Percentiles rank a stretch among this genome's conserved stretches.
Evolutionary conservation across 148 eudicot species (phyloP).

Genomic region (Linanthus parryae): DNA sequence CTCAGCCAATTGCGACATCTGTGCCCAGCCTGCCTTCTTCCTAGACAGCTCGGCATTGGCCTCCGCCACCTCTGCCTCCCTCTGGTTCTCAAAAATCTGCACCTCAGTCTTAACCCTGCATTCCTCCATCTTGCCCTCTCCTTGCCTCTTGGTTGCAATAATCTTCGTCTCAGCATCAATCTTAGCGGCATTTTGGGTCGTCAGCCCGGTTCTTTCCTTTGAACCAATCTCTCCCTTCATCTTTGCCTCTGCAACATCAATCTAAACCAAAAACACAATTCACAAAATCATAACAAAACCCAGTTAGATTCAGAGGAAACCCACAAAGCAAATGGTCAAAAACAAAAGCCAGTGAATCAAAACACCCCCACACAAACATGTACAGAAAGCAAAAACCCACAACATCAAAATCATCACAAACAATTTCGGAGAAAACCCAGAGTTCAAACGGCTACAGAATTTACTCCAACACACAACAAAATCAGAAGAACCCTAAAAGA

Average conservation of each 20-base stretch:
- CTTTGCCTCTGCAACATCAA: slow-evolving; percentile 8
- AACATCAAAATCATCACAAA: too few species aligned
- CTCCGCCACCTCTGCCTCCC: slow-evolving; percentile 9
- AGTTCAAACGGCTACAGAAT: too few species aligned
- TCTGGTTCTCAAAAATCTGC: neutral
- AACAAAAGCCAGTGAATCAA: too few species aligned
- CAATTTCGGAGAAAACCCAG: too few species aligned
- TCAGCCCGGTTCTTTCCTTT: slow-evolving; percentile 6
- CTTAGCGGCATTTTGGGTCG: slow-evolving; percentile 4
- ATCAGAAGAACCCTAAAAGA: too few species aligned
- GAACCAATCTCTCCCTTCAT: slow-evolving; percentile 6
- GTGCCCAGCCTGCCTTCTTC: slow-evolving; percentile 2
- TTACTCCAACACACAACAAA: too few species aligned
- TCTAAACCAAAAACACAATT: too few species aligned
- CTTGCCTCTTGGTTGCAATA: slow-evolving; percentile 1
- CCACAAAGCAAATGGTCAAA: too few species aligned
- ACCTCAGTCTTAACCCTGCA: slow-evolving; percentile 3
- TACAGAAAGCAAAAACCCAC: too few species aligned
- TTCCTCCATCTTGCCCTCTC: slow-evolving; percentile 10
- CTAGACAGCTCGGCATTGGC: slow-evolving; percentile 8
- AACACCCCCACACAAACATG: too few species aligned
- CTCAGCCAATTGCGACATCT: slow-evolving; percentile 2
- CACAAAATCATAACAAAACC: too few species aligned
- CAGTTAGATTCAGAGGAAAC: too few species aligned
- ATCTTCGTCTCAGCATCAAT: slow-evolving; percentile 7